Percentiles rank a stretch among this genome's conserved stretches.
phyloP scores from a whole-genome alignment of 1,284 basidiomycete species.

The Heterobasidion parviporum region DNA sequence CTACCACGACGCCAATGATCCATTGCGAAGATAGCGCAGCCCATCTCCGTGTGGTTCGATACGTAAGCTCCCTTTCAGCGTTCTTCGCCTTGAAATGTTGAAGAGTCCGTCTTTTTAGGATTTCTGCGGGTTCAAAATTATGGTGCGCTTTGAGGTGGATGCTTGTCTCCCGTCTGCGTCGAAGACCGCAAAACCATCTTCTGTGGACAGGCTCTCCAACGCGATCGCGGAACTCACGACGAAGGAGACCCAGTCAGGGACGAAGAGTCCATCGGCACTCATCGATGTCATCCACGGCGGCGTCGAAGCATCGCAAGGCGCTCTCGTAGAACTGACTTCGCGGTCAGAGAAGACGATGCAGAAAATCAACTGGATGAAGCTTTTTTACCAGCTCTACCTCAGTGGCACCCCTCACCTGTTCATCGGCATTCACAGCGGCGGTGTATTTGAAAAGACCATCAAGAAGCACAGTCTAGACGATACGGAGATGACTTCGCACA shows the following conservation, averaged over 20 bases:
- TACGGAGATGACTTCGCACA: slow-evolving; percentile 16
- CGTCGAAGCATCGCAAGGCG: slow-evolving; percentile 22
- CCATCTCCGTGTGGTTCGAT: slow-evolving; percentile 5
- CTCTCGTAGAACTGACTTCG: slow-evolving; percentile 33
- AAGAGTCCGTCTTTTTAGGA: slow-evolving; percentile 7
- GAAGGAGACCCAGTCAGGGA: slow-evolving; percentile 2
- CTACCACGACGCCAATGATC: slow-evolving; percentile 22
- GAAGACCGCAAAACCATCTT: background rate
- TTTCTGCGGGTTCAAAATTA: slow-evolving; percentile 20
- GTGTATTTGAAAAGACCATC: slow-evolving; percentile 18
- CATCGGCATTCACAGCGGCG: slow-evolving; percentile 25
- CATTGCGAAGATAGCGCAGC: slow-evolving; percentile 1
- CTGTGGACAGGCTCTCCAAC: slow-evolving; percentile 23
- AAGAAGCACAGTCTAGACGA: slow-evolving; percentile 1
- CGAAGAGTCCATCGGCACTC: background rate
- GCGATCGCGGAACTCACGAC: slow-evolving; percentile 21
- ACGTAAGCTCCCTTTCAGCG: background rate
- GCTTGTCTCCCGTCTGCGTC: slow-evolving; percentile 13
- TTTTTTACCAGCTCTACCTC: slow-evolving; percentile 31
- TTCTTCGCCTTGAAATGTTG: background rate
- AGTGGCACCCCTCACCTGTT: slow-evolving; percentile 29
- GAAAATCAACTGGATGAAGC: slow-evolving; percentile 26
- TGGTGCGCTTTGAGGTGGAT: slow-evolving; percentile 25
- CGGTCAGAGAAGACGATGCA: slow-evolving; percentile 15
- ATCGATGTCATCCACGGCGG: slow-evolving; percentile 13